These are phyloP conservation scores for Neonectria hederae DNA, from an alignment of 2,329 filamentous ascomycete species.

Conservation along the genomic window DNA sequence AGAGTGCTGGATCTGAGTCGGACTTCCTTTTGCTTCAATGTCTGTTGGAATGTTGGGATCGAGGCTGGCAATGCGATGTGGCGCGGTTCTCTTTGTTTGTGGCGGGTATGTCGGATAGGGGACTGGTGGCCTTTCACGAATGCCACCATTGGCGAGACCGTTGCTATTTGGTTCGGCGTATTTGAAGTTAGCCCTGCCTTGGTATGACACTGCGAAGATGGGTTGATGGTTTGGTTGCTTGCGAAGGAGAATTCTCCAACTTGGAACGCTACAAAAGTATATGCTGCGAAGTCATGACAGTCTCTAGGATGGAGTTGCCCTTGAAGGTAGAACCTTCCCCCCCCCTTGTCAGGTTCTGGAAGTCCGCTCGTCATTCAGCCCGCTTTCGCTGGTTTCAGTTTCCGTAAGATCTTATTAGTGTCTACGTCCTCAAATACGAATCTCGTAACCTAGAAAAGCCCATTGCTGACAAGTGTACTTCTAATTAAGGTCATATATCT, in stretches of 20 bases:
- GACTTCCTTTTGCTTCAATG: background rate
- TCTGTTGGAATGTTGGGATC: background rate
- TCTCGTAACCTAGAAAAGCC: background rate
- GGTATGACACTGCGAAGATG: background rate
- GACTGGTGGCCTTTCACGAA: background rate
- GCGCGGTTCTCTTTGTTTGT: too few species aligned
- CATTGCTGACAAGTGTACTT: background rate
- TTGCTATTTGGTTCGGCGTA: background rate
- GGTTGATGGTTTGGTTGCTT: background rate
- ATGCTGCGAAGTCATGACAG: background rate
- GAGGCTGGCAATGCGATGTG: background rate
- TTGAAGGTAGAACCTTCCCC: background rate
- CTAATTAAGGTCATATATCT: background rate
- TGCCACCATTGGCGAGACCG: background rate
- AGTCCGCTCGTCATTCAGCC: background rate
- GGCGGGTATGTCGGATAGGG: background rate
- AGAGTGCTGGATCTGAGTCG: background rate
- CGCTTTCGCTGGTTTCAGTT: background rate
- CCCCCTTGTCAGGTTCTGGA: background rate
- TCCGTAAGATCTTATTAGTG: constrained; percentile 1
- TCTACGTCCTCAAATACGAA: background rate
- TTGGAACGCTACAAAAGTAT: background rate
- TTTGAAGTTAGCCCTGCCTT: too few species aligned
- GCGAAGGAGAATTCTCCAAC: background rate
- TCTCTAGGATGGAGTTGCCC: background rate